A percentile compares a stretch with the other conserved stretches of the same genome.
Conservation (phyloP, 345 rosid species). For the Boechera stricta region DNA sequence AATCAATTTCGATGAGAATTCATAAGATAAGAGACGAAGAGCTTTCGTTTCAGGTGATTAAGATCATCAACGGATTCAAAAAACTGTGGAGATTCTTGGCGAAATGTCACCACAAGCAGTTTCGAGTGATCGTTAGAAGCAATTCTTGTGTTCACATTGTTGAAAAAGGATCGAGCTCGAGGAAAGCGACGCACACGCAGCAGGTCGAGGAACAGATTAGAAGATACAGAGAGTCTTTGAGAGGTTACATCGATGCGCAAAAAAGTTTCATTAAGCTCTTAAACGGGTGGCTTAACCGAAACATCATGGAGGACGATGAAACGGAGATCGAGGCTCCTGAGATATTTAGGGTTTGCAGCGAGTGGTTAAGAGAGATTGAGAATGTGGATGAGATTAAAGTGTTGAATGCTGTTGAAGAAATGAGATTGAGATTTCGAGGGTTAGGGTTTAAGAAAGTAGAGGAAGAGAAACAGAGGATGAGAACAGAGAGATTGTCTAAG, state of each 20-base stretch:
- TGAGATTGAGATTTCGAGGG: conserved; percentile 37
- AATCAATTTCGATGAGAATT: conserved; percentile 37
- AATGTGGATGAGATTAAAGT: conserved; percentile 42
- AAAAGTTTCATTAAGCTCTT: conserved; percentile 43
- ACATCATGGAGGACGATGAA: conserved; percentile 40
- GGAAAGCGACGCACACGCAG: conserved; percentile 34
- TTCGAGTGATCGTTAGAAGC: conserved; percentile 25
- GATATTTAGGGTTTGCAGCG: conserved; percentile 42
- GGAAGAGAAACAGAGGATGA: conserved; percentile 41
- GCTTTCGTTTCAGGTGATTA: conserved; percentile 32
- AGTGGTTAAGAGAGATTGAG: conserved; percentile 45
- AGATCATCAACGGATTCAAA: conserved; percentile 37
- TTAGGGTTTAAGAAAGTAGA: conserved; percentile 48
- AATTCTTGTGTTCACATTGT: conserved; percentile 45
- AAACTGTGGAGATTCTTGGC: conserved; percentile 43
- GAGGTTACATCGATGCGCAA: conserved; percentile 42
- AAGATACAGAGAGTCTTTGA: conserved; percentile 42
- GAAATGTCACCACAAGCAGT: conserved; percentile 49
- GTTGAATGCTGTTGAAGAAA: conserved; percentile 40
- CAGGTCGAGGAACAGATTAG: conserved; percentile 32
- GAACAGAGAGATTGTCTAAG: conserved; percentile 36
- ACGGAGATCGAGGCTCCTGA: conserved; percentile 44
- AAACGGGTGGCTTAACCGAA: conserved; percentile 51
- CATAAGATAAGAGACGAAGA: conserved; percentile 47
- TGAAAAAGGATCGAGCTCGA: conserved; percentile 27